Evolutionary conservation across 2,329 filamentous ascomycete species (phyloP).

Genomic region (Calonectria fujianensis): DNA sequence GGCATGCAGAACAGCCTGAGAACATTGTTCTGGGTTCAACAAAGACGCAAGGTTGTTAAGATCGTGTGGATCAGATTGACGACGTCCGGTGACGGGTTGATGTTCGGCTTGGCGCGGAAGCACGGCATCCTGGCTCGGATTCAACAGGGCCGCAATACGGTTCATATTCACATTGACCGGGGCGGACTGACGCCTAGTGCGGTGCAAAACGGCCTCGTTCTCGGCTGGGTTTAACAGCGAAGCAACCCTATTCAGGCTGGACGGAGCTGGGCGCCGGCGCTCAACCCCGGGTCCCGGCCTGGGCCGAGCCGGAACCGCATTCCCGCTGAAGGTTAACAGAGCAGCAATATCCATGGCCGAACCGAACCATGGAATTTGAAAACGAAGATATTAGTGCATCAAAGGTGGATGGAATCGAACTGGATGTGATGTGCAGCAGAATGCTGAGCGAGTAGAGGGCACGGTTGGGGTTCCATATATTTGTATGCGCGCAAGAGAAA

Average conservation of each 20-base stretch:
- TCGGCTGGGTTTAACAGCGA: neutral
- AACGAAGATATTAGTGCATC: neutral
- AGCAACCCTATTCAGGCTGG: neutral
- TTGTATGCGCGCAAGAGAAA: neutral
- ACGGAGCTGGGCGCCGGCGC: neutral
- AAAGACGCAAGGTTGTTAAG: neutral
- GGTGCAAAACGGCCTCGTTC: neutral
- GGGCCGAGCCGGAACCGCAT: neutral
- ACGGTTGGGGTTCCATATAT: conserved; percentile 8
- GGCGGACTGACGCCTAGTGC: neutral
- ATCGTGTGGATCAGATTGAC: neutral
- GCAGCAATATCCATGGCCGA: conserved; percentile 8
- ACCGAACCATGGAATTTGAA: neutral
- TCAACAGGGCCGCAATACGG: neutral
- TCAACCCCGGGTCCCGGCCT: neutral
- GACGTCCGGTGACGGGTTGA: neutral
- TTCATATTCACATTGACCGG: no score
- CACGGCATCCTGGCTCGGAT: neutral
- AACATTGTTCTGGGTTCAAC: neutral
- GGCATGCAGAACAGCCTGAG: neutral
- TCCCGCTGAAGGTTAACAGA: neutral
- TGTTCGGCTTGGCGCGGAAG: neutral
- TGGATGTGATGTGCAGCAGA: neutral
- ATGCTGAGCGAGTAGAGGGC: neutral
- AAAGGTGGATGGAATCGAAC: neutral